phyloP scores from a whole-genome alignment of 1,284 basidiomycete genomes.

The Cryptococcus depauperatus region DNA sequence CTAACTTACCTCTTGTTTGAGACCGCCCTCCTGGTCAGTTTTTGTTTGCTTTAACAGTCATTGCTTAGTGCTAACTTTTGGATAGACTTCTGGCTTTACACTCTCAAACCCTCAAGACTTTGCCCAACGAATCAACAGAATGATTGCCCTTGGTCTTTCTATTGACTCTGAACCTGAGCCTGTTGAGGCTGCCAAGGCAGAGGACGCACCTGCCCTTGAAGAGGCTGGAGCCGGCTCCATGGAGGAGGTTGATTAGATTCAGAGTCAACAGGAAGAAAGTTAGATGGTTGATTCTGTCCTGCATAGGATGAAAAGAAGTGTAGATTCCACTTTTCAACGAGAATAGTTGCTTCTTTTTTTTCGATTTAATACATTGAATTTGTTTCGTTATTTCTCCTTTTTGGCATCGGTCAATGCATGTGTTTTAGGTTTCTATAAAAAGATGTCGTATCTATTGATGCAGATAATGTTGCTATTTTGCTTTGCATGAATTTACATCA shows the following conservation, averaged over 20 bases:
- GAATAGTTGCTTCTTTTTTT: too few species aligned
- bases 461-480: too few species aligned
- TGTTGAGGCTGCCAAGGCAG: constrained; percentile 25
- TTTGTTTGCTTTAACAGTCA: neutral
- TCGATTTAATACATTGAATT: too few species aligned
- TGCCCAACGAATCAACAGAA: constrained; percentile 91
- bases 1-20: constrained; percentile 93
- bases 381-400: too few species aligned
- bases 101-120: constrained; percentile 93
- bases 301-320: too few species aligned
- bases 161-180: constrained; percentile 46
- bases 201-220: constrained; percentile 36
- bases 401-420: too few species aligned
- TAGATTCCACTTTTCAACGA: too few species aligned
- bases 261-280: too few species aligned
- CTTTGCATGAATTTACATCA: too few species aligned
- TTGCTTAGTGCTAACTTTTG: neutral
- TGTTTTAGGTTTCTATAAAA: too few species aligned
- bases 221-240: constrained; percentile 43
- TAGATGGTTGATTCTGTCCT: too few species aligned
- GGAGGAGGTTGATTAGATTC: constrained; percentile 48
- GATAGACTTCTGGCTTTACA: constrained; percentile 78
- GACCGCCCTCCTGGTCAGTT: constrained; percentile 66
- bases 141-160: constrained; percentile 67
- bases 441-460: too few species aligned